These are phyloP conservation scores for Fonsecaea nubica DNA, from an alignment of 2,329 filamentous ascomycete genomes.

Conservation along the genomic window DNA sequence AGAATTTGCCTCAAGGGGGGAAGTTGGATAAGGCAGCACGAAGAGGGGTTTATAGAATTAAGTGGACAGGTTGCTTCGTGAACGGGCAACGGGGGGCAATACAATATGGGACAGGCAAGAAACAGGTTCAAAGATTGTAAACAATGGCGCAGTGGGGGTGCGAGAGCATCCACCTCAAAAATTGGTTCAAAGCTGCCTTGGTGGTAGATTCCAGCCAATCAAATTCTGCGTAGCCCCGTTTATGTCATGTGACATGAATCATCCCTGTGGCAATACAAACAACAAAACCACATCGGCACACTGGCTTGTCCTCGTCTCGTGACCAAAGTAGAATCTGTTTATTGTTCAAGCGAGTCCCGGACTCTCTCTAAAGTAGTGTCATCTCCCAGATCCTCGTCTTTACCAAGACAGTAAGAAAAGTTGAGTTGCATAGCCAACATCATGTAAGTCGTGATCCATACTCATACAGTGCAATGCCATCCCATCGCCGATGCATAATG, in stretches of 20 bases:
- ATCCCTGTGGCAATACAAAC: background rate
- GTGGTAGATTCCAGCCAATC: background rate
- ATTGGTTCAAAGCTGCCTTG: conserved; percentile 2
- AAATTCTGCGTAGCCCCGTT: background rate
- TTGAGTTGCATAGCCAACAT: conserved; percentile 11
- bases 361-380: conserved; percentile 1
- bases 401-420: conserved; percentile 2
- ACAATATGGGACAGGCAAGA: background rate
- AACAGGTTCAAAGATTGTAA: conserved; percentile 16
- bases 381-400: conserved; percentile 1
- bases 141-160: conserved; percentile 17
- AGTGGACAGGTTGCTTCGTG: conserved; percentile 3
- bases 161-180: background rate
- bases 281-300: background rate
- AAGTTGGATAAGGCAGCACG: background rate
- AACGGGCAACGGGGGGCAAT: background rate
- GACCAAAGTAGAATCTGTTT: conserved; percentile 9
- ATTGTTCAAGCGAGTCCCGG: conserved; percentile 15
- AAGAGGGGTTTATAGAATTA: background rate
- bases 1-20: background rate
- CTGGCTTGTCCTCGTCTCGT: background rate
- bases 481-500: conserved; percentile 13
- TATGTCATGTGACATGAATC: background rate
- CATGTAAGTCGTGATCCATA: conserved; percentile 29
- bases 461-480: conserved; percentile 31